phyloP scores from a whole-genome alignment of 805 yeast genomes.

The Saturnispora bothae region DNA sequence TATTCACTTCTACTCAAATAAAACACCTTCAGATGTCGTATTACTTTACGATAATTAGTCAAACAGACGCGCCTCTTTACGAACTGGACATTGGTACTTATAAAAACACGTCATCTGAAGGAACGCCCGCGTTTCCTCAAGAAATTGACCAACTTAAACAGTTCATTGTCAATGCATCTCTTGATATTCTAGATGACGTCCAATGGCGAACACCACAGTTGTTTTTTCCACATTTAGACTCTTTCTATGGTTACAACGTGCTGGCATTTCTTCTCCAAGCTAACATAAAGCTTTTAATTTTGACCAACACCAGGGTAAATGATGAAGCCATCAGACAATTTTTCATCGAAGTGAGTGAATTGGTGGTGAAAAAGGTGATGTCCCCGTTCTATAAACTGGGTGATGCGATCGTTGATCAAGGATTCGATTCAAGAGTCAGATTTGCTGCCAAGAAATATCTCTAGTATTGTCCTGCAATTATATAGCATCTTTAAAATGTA shows the following conservation, averaged over 20 bases:
- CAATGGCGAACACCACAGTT: conserved; percentile 67
- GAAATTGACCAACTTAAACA: conserved; percentile 76
- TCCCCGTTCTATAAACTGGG: conserved; percentile 79
- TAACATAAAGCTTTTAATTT: conserved; percentile 66
- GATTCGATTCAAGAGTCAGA: conserved; percentile 68
- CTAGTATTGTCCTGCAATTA: no score
- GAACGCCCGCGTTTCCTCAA: conserved; percentile 50
- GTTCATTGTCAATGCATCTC: conserved; percentile 76
- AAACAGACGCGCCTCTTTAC: conserved; percentile 75
- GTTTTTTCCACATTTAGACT: conserved; percentile 71
- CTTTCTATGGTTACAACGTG: conserved; percentile 72
- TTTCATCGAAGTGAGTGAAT: conserved; percentile 74
- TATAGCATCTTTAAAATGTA: background rate
- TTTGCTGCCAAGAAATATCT: conserved; percentile 67
- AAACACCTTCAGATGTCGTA: conserved; percentile 39
- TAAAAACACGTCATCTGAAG: conserved; percentile 51
- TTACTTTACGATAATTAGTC: conserved; percentile 82
- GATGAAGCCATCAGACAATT: conserved; percentile 78
- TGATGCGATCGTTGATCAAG: conserved; percentile 61
- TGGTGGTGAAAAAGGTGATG: conserved; percentile 74
- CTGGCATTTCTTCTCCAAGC: conserved; percentile 85
- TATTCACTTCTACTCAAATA: background rate
- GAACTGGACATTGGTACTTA: conserved; percentile 78
- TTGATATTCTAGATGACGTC: conserved; percentile 83
- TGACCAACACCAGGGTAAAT: conserved; percentile 45